Evolutionary conservation across 2,329 filamentous ascomycete genomes (phyloP).

Genomic region (Arthrocladium fulminans): DNA sequence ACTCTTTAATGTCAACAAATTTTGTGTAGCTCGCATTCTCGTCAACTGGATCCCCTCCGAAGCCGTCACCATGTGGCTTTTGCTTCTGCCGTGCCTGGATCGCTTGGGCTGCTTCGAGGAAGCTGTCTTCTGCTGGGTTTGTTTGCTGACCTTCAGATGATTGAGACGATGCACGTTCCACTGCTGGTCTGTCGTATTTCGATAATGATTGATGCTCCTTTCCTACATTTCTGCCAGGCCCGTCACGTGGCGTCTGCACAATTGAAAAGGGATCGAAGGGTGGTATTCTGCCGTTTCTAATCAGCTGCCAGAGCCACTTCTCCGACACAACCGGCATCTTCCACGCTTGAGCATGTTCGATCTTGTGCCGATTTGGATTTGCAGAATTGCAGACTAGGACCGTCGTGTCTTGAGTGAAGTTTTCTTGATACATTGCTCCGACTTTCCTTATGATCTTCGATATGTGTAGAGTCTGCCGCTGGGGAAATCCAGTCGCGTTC

Average conservation of each 20-base stretch:
- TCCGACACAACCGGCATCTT: constrained; percentile 70
- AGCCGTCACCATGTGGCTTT: background rate
- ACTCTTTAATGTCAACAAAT: background rate
- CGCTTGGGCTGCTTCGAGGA: background rate
- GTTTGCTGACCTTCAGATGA: background rate
- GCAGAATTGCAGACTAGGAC: constrained; percentile 63
- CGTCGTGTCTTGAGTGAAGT: constrained; percentile 61
- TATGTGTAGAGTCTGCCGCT: constrained; percentile 77
- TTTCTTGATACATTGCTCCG: constrained; percentile 72
- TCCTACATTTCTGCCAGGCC: background rate
- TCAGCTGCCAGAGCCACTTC: constrained; percentile 78
- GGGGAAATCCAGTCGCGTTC: constrained; percentile 72
- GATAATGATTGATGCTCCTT: background rate
- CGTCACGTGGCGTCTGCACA: background rate
- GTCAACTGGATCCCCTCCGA: background rate
- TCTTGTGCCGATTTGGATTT: constrained; percentile 44
- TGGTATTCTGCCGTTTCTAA: constrained; percentile 45
- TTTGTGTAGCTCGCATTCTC: background rate
- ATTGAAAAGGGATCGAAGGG: constrained; percentile 29
- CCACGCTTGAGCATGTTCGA: constrained; percentile 65
- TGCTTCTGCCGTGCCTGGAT: background rate
- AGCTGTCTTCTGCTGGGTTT: background rate
- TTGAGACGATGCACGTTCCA: background rate
- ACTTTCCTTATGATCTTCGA: constrained; percentile 66
- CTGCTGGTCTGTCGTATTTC: background rate